Percentiles rank a stretch among this genome's conserved stretches.
Conservation (phyloP, 1,284 basidiomycete genomes). For the Ustilago curta region DNA sequence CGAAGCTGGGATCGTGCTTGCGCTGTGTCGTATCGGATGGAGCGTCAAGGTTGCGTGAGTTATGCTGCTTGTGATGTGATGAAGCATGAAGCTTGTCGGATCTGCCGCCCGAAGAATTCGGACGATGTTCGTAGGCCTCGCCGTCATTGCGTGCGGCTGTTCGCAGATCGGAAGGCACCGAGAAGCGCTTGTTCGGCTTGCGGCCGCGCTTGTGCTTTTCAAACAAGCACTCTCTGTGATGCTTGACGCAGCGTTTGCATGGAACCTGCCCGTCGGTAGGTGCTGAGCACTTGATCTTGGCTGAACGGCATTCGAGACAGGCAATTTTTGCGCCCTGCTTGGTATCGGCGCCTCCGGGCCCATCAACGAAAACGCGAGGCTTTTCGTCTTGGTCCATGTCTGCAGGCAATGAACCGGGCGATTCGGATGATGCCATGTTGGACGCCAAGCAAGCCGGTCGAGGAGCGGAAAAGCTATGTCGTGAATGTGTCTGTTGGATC, state of each 20-base stretch:
- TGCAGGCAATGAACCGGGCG: constrained; percentile 19
- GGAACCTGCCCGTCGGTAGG: constrained; percentile 61
- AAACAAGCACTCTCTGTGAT: constrained; percentile 59
- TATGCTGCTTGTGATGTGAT: constrained; percentile 6
- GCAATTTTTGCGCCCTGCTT: constrained; percentile 61
- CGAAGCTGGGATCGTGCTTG: constrained; percentile 26
- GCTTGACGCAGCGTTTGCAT: constrained; percentile 57
- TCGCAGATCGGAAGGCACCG: constrained; percentile 47
- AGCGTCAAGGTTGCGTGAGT: constrained; percentile 24
- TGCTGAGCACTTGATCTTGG: constrained; percentile 61
- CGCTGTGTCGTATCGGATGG: constrained; percentile 29
- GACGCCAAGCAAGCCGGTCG: background rate
- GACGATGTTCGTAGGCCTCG: constrained; percentile 24
- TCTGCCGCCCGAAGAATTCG: constrained; percentile 26
- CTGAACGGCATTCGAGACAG: constrained; percentile 58
- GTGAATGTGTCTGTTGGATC: background rate
- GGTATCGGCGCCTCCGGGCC: constrained; percentile 58
- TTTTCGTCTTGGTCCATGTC: constrained; percentile 43
- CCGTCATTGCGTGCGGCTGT: constrained; percentile 25
- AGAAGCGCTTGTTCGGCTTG: constrained; percentile 56
- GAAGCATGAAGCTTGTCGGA: constrained; percentile 23
- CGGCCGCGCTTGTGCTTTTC: constrained; percentile 61
- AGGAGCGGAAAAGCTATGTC: background rate
- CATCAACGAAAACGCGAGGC: constrained; percentile 58
- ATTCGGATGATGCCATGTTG: constrained; percentile 35